A percentile compares a stretch with the other conserved stretches of the same genome.
phyloP scores from a whole-genome alignment of 352 stramenopile genomes.

The Phytophthora brassicae region DNA sequence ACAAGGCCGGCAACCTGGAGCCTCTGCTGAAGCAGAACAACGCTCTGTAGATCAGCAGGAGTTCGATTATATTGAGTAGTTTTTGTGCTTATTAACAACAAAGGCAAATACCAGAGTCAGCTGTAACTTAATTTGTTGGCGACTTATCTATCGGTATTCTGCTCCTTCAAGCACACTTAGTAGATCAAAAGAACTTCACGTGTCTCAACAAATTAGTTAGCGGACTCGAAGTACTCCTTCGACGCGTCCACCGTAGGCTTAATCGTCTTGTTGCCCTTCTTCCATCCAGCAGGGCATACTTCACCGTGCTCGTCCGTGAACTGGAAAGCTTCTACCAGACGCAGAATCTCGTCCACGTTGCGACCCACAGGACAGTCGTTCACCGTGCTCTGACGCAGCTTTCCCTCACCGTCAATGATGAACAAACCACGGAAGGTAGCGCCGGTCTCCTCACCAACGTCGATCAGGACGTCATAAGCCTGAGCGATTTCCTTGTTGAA shows the following conservation, averaged over 20 bases:
- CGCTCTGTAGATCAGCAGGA: no score
- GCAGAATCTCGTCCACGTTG: slow-evolving; percentile 90
- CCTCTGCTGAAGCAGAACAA: slow-evolving; percentile 76
- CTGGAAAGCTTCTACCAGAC: slow-evolving; percentile 92
- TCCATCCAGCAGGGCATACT: slow-evolving; percentile 91
- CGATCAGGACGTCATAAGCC: slow-evolving; percentile 87
- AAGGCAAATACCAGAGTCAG: no score
- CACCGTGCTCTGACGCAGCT: slow-evolving; percentile 83
- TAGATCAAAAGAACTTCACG: no score
- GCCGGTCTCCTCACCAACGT: slow-evolving; percentile 63
- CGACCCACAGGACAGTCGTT: slow-evolving; percentile 89
- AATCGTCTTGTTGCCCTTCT: slow-evolving; percentile 87
- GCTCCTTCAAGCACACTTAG: no score
- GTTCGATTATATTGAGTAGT: no score
- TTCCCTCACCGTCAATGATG: slow-evolving; percentile 89
- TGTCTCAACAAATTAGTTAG: slow-evolving; percentile 14
- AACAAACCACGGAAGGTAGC: slow-evolving; percentile 88
- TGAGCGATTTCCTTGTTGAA: slow-evolving; percentile 82
- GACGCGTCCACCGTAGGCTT: slow-evolving; percentile 76
- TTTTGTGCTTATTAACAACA: no score
- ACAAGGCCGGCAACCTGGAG: slow-evolving; percentile 84
- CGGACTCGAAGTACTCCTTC: slow-evolving; percentile 70
- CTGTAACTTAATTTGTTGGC: no score
- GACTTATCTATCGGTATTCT: no score
- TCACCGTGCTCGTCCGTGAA: slow-evolving; percentile 91